Base-by-base conservation (phyloP, 345 rosid species). In the Aquilaria sinensis region DNA sequence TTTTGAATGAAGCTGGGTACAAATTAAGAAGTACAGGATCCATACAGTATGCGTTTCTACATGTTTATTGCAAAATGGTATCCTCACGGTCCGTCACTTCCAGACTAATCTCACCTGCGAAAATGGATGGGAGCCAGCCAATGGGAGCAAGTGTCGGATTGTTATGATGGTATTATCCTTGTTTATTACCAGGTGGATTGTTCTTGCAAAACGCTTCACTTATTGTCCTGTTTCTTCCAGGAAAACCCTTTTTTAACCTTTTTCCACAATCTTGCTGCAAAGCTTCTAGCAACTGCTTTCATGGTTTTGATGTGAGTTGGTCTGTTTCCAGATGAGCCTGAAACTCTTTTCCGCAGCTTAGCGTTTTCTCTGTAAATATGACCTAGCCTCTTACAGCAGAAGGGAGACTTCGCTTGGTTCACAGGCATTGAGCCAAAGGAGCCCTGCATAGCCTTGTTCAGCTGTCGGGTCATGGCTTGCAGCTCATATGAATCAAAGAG, bases 401-500 rank as follows among this genome's bases (percentile, higher is more conserved):
- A 67, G 32, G 75, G 77, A 12, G 77, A 78, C 11, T 61, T 62
- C 5, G 43, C 43, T 3, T 37, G 30, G 51, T 60, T 49, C 33
- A 71, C 52, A 1, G 66, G 76, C 0, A 81, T 75, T 3, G 78
- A 69, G n/a, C 57, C 12, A 0, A 37, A 54, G 0, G 79, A 50
- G 48, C 51, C 66, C 6, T 56, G 74, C 58, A 83, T 73, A 23
- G 72, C 88, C 68, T 59, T 75, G 78, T 77, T 79, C 61, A 85
- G 74, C 51, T 80, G 84, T 34, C 12, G 56, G 6, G 74, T 71
- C 52, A 85, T 60, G 0, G 82, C 80, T 33, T 53, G 62, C 64
- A 82, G 76, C 68, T 82, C 90, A 1, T 45, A 77, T 0, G 80
- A 78, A 75, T 81, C 80, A 12, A 69, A 80, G 52, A 85, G 75